Evolutionary conservation across 2,329 filamentous ascomycete genomes (phyloP), one percentile per base, ranked within the genome.

Genomic region (Decorospora gaudefroyi): DNA sequence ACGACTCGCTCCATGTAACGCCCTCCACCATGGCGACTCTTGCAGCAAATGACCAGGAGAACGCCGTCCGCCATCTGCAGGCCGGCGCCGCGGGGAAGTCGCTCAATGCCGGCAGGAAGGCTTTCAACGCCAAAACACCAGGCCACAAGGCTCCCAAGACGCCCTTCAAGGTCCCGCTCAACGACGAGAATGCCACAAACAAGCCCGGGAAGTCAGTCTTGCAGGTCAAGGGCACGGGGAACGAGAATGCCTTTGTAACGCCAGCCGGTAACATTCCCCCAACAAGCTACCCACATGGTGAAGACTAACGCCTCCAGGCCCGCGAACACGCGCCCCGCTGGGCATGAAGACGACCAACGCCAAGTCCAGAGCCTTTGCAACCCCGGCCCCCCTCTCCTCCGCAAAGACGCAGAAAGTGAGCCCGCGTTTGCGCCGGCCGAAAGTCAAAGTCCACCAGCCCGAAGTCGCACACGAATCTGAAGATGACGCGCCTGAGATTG

Each of bases 271-370:
- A 43, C 58, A 30, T n/a, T n/a, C n/a, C n/a, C n/a, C n/a, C 42
- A n/a, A 31, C 26, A 19, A 9, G 36, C 17, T 23, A 21, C 28
- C 25, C 40, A 42, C 31, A 29, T 37, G 29, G 21, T 16, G 23
- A 13, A 23, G 9, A 36, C 44, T 44, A 22, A 55, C 38, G 27
- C 39, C 46, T 49, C 19, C 19, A 33, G 36, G 39, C 34, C 41
- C 34, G 49, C 83, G 84, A 46, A 85, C 77, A 47, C 84, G 92
- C 62, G 90, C 91, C 25, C 88, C 90, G 9, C 76, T 99, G 33
- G 92, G 92, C 22, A 86, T 89, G 78, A 99, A 99, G 73, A 97
- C 92, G 1, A 97, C 93, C 38, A 99, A 99, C 70, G 90, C 88
- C 40, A 97, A 95, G 76, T 81, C 85, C 47, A 82, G 78, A 65